Evolutionary conservation across 2,329 filamentous ascomycete species (phyloP).

Genomic region (Aspergillus arachidicola): DNA sequence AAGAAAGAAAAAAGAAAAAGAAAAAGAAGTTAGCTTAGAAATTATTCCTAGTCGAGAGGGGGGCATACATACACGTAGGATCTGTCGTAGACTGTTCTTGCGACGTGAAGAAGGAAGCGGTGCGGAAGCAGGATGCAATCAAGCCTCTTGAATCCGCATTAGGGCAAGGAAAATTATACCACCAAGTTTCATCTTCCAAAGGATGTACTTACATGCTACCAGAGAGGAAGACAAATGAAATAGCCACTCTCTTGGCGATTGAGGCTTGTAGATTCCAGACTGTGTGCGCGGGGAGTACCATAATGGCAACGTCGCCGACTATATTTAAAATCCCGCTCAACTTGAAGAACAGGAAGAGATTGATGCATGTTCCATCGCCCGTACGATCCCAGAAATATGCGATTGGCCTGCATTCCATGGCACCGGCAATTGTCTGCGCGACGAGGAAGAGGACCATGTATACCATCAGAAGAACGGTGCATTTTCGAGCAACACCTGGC

Average conservation of each 20-base stretch:
- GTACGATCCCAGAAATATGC: not conserved
- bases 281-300: no score
- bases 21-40: not conserved
- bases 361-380: not conserved
- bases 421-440: not conserved
- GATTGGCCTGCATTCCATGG: not conserved
- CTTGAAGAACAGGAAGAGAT: not conserved
- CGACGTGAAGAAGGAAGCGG: not conserved
- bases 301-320: no score
- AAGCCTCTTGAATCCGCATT: not conserved
- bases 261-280: no score
- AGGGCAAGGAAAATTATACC: not conserved
- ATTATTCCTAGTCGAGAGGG: not conserved
- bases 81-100: not conserved
- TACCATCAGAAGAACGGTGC: not conserved
- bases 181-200: no score
- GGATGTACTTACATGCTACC: no score
- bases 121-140: not conserved
- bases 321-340: not conserved
- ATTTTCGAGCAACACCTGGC: not conserved
- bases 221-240: no score
- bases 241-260: no score
- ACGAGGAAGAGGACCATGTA: not conserved
- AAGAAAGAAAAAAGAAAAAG: no score
- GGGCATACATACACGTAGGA: not conserved